Percentiles rank a stretch among this genome's conserved stretches.
These are phyloP conservation scores for Ceratocystiopsis brevicomis DNA, from an alignment of 2,329 filamentous ascomycete genomes.

Conservation along the genomic window DNA sequence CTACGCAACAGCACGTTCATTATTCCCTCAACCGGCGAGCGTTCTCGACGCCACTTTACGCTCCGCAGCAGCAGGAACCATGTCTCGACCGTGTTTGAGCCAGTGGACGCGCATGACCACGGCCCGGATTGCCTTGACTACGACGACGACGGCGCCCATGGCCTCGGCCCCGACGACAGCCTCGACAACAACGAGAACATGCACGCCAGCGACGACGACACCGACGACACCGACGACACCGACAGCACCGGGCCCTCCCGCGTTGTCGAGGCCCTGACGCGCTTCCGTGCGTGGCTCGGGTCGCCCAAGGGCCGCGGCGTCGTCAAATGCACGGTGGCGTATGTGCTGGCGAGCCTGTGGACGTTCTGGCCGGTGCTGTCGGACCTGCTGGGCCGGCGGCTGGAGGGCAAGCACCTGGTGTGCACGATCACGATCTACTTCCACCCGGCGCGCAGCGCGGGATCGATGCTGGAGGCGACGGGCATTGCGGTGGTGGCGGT, in stretches of 20 bases:
- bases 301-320: slow-evolving; percentile 64
- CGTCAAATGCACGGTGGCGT: slow-evolving; percentile 80
- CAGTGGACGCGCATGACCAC: slow-evolving; percentile 9
- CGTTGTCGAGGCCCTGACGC: slow-evolving; percentile 6
- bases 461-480: slow-evolving; percentile 77
- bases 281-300: slow-evolving; percentile 38
- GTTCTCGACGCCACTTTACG: slow-evolving; percentile 61
- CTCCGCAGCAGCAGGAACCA: slow-evolving; percentile 29
- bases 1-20: slow-evolving; percentile 75
- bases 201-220: too few species aligned
- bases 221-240: slow-evolving; percentile 11
- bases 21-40: slow-evolving; percentile 69
- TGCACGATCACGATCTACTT: slow-evolving; percentile 92
- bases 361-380: slow-evolving; percentile 65
- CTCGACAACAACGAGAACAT: too few species aligned
- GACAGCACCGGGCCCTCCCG: slow-evolving; percentile 11
- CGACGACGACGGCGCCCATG: background rate
- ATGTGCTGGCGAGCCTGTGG: slow-evolving; percentile 67
- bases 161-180: background rate
- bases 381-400: slow-evolving; percentile 47
- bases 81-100: slow-evolving; percentile 15
- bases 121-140: background rate
- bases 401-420: slow-evolving; percentile 86
- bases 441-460: slow-evolving; percentile 68
- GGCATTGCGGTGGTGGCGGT: slow-evolving; percentile 62